A percentile compares a stretch with the other conserved stretches of the same genome.
These are phyloP conservation scores for Wickerhamomyces alni DNA, from an alignment of 805 yeast species.

Conservation along the genomic window DNA sequence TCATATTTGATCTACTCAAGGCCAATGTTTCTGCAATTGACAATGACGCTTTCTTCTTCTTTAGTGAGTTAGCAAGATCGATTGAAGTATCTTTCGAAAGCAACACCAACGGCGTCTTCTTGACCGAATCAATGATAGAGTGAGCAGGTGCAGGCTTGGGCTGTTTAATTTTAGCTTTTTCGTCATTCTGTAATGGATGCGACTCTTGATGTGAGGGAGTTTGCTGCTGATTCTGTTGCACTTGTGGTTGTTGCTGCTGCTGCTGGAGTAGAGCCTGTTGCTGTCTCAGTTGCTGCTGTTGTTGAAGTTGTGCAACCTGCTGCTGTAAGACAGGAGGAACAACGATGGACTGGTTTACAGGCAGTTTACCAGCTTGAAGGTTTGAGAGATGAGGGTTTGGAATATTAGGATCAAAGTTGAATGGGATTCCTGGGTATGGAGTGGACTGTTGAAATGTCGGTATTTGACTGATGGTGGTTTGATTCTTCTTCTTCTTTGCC, in stretches of 20 bases:
- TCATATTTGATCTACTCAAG: conserved; percentile 41
- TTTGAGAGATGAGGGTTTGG: background rate
- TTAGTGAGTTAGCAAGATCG: conserved; percentile 19
- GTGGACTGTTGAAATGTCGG: conserved; percentile 19
- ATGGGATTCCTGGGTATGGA: conserved; percentile 11
- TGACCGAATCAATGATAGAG: conserved; percentile 17
- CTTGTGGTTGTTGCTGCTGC: conserved; percentile 10
- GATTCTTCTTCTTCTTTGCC: conserved; percentile 21
- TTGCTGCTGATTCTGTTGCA: too few relatives aligned
- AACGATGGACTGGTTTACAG: conserved; percentile 3
- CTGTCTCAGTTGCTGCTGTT: conserved; percentile 13
- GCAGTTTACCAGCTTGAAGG: conserved; percentile 1
- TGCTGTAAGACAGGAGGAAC: conserved; percentile 12
- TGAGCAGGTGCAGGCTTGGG: conserved; percentile 18
- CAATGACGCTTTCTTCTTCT: conserved; percentile 26
- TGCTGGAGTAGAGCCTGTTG: conserved; percentile 7
- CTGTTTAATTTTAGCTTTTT: too few relatives aligned
- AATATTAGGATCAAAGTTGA: background rate
- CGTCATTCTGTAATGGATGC: too few relatives aligned
- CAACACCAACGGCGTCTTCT: conserved; percentile 16
- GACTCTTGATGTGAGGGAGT: background rate
- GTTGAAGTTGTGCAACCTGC: conserved; percentile 21
- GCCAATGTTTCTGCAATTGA: conserved; percentile 61
- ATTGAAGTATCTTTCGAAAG: conserved; percentile 22
- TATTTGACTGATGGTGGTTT: conserved; percentile 17